Evolutionary conservation across 108 stramenopile genomes (phyloP).

Genomic region (Bacterosira constricta): DNA sequence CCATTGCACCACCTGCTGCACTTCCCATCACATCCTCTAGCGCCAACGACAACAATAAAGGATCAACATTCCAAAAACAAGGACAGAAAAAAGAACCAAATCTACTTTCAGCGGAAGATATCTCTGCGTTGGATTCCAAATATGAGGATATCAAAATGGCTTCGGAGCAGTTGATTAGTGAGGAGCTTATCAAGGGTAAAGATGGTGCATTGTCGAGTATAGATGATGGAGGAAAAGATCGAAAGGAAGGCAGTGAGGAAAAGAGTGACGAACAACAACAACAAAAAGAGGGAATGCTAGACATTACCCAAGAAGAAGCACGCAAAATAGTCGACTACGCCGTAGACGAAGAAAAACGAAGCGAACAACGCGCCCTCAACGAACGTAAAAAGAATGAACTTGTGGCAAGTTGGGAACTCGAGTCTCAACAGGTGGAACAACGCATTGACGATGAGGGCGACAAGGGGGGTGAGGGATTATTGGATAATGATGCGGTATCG

Average conservation of each 20-base stretch:
- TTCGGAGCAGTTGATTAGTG: not conserved
- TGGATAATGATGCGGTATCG: not conserved
- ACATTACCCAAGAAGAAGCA: constrained; percentile 2
- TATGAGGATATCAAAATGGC: not conserved
- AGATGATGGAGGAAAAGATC: not conserved
- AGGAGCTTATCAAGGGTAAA: not conserved
- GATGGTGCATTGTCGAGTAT: too few relatives aligned
- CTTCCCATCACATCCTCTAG: too few relatives aligned
- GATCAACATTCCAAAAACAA: too few relatives aligned
- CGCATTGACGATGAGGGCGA: not conserved
- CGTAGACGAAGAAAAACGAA: constrained; percentile 8
- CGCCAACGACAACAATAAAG: too few relatives aligned
- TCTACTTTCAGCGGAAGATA: not conserved
- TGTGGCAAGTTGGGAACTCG: not conserved
- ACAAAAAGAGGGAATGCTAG: not conserved
- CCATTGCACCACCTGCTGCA: too few relatives aligned
- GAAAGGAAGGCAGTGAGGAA: too few relatives aligned
- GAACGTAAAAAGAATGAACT: not conserved
- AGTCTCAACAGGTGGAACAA: not conserved
- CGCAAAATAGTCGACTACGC: constrained; percentile 12
- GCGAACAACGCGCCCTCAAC: not conserved
- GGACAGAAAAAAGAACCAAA: not conserved
- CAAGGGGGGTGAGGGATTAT: not conserved
- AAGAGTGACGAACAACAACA: not conserved
- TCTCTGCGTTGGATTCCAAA: not conserved